Base-by-base conservation (phyloP, 768 basidiomycete species). In the Leucosporidium creatinivorum region DNA sequence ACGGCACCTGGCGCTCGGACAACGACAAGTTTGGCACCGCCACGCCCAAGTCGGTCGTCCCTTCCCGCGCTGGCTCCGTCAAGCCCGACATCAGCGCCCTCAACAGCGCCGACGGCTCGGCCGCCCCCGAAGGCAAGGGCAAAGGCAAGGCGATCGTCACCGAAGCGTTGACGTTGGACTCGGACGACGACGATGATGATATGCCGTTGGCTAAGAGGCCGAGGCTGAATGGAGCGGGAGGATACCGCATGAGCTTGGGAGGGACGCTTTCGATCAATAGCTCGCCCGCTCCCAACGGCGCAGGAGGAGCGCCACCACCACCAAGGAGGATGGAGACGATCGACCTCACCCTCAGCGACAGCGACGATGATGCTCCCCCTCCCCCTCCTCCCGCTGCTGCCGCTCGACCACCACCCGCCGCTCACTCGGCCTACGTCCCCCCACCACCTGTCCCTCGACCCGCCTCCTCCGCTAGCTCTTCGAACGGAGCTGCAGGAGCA, bases 1-100 rank as follows among this genome's bases (percentile, higher is more conserved):
- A 94, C 76, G 93, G 92, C 1, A 88, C 93, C 77, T 99, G 96
- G 96, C 93, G 96, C 77, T 92, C 92, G 1, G 80, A 84, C 23
- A 92, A 98, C 78, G 84, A 88, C 80, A 91, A 88, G 78, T 88
- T 84, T 74, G 91, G 85, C 12, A 72, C 70, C 19, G 70, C 63
- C 10, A 58, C 59, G 26, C 65, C 70, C 1, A 52, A 58, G 19
- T n/a, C 48, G 5, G 4, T 28, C 3, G 21, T 51, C n/a, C 12
- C 60, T 2, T 48, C 51, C 1, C 58, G 44, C 15, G 19, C 44
- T 10, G 47, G 47, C 7, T 26, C 59, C 21, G 28, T 30, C 59
- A 58, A 44, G 36, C 62, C 61, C 51, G 52, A 47, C 12, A 18
- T 69, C 51, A 21, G 30, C 58, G 19, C n/a, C 49, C n/a, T 63